phyloP scores from a whole-genome alignment of 108 stramenopile species.

The Nitzschia putrida region DNA sequence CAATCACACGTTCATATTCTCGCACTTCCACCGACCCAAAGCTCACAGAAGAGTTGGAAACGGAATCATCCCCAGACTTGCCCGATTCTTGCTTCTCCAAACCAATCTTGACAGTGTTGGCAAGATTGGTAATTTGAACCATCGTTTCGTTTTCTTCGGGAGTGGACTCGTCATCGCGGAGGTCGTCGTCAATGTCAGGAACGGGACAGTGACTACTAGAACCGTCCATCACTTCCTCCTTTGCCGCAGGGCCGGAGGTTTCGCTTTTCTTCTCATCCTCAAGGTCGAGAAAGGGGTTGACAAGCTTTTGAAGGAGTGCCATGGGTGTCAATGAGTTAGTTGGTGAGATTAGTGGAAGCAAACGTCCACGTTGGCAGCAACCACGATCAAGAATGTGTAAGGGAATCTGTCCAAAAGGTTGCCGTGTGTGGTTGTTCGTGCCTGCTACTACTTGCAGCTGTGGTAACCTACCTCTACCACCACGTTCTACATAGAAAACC shows the following conservation, averaged over 20 bases:
- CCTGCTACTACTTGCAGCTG: no score
- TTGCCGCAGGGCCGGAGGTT: no score
- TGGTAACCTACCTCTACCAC: no score
- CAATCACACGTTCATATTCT: slow-evolving; percentile 48
- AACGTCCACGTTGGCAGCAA: no score
- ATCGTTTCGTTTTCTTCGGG: slow-evolving; percentile 5
- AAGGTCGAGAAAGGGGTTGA: background rate
- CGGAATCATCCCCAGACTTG: slow-evolving; percentile 6
- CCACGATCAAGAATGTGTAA: no score
- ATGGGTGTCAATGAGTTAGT: background rate
- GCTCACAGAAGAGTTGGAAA: slow-evolving; percentile 22
- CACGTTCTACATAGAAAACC: no score
- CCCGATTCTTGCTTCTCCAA: background rate
- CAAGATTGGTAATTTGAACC: slow-evolving; percentile 10
- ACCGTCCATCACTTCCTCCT: no score
- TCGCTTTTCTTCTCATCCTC: background rate
- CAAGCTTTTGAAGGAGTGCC: background rate
- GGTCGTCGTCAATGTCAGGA: background rate
- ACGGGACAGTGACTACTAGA: background rate
- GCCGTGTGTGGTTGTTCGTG: no score
- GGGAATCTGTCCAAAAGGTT: no score
- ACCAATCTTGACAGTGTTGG: background rate
- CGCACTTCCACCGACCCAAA: slow-evolving; percentile 44
- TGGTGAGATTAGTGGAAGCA: no score
- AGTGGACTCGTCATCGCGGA: background rate